These are phyloP conservation scores for Colletotrichum musae DNA, from an alignment of 2,329 filamentous ascomycete genomes.

Conservation along the genomic window DNA sequence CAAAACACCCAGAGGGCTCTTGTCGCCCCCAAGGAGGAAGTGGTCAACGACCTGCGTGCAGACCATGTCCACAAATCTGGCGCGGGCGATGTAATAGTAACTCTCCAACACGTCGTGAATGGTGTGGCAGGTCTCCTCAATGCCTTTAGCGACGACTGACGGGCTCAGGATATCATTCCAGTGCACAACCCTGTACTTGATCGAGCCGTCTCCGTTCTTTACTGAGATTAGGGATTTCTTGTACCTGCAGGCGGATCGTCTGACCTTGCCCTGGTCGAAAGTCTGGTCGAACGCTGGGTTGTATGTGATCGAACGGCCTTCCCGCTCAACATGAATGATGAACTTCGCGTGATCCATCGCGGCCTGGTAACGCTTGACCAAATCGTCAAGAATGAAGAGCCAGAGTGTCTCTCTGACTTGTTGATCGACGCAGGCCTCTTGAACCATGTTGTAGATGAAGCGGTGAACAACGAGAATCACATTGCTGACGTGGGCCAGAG, in stretches of 20 bases:
- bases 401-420: conserved; percentile 60
- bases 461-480: conserved; percentile 65
- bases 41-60: conserved; percentile 71
- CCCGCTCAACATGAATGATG: conserved; percentile 66
- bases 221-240: no score
- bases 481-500: conserved; percentile 64
- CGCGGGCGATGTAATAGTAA: conserved; percentile 74
- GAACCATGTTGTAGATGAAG: conserved; percentile 64
- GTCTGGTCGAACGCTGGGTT: conserved; percentile 67
- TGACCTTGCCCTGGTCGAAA: conserved; percentile 41
- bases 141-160: no score
- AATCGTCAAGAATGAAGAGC: conserved; percentile 55
- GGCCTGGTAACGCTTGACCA: conserved; percentile 60
- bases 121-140: conserved; percentile 54
- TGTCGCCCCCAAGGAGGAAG: conserved; percentile 63
- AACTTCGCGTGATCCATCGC: conserved; percentile 65
- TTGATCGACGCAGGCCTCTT: conserved; percentile 58
- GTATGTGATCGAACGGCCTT: conserved; percentile 61
- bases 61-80: conserved; percentile 75
- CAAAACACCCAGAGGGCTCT: conserved; percentile 68
- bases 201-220: no score
- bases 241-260: conserved; percentile 10
- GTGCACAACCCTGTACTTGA: no score
- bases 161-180: no score
- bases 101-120: conserved; percentile 72